Conservation (phyloP, 441 rosid genomes). For the Eruca vesicaria region DNA sequence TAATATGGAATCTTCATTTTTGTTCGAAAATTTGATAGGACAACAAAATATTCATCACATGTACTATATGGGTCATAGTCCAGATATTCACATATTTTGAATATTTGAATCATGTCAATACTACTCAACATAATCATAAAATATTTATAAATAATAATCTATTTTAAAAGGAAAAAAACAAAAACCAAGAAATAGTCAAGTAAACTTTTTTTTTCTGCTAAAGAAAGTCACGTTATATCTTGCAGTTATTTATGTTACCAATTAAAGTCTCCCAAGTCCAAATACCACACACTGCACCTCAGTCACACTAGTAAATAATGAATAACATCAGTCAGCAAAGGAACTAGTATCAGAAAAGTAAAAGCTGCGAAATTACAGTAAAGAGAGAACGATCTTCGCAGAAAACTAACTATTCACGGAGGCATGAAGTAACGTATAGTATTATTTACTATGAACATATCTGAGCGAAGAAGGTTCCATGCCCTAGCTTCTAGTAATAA, state of each 20-base stretch:
- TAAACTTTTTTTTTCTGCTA: neutral
- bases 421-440: neutral
- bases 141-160: neutral
- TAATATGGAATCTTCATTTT: slow-evolving; percentile 22
- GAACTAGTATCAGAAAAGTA: slow-evolving; percentile 24
- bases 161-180: neutral
- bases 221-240: neutral
- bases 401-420: slow-evolving; percentile 21
- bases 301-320: neutral
- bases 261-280: neutral
- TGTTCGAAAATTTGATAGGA: slow-evolving; percentile 5
- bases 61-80: neutral
- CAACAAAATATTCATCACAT: slow-evolving; percentile 18
- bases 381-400: slow-evolving; percentile 31
- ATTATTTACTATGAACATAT: neutral
- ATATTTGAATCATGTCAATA: neutral
- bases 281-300: neutral
- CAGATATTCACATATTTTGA: neutral
- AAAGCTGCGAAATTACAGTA: slow-evolving; percentile 29
- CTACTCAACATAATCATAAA: neutral
- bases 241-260: neutral
- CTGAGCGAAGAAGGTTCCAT: slow-evolving; percentile 21
- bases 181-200: neutral
- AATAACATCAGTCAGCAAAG: slow-evolving; percentile 25
- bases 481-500: neutral